Percentiles rank a stretch among this genome's conserved stretches.
Evolutionary conservation across 1,284 basidiomycete genomes (phyloP).

Genomic region (Omphalotus olearius): DNA sequence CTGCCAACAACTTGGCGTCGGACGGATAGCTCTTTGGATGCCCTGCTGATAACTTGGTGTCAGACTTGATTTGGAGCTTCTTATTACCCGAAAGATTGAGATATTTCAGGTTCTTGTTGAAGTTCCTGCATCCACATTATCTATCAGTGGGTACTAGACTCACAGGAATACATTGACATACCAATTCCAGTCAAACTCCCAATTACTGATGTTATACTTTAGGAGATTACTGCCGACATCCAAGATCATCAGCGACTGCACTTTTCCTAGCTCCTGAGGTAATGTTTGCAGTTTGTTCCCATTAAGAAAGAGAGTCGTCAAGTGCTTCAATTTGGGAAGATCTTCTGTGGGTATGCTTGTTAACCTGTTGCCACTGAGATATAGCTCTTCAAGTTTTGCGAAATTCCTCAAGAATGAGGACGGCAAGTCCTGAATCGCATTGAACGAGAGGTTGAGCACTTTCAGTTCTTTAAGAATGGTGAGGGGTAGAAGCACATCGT

Average conservation of each 20-base stretch:
- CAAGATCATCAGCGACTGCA: conserved; percentile 77
- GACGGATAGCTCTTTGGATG: conserved; percentile 11
- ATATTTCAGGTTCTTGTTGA: conserved; percentile 90
- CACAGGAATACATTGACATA: conserved; percentile 30
- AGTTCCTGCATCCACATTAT: conserved; percentile 65
- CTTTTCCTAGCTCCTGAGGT: conserved; percentile 85
- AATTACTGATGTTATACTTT: conserved; percentile 98
- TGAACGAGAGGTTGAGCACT: conserved; percentile 93
- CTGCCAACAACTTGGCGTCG: conserved; percentile 10
- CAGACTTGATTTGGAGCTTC: conserved; percentile 43
- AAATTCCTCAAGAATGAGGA: conserved; percentile 73
- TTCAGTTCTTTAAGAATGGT: conserved; percentile 74
- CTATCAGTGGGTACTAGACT: conserved; percentile 3
- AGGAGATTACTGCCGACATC: conserved; percentile 95
- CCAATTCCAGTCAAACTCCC: conserved; percentile 99
- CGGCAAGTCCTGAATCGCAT: conserved; percentile 91
- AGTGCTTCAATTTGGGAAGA: conserved; percentile 60
- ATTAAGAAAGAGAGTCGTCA: conserved; percentile 85
- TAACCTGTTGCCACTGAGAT: conserved; percentile 91
- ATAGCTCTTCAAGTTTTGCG: conserved; percentile 76
- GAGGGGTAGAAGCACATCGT: conserved; percentile 77
- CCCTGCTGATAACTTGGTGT: conserved; percentile 19
- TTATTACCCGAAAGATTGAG: conserved; percentile 59
- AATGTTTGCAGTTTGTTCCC: conserved; percentile 93
- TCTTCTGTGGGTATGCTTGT: conserved; percentile 90